A percentile compares a stretch with the other conserved stretches of the same genome.
Evolutionary conservation across 2,329 filamentous ascomycete species (phyloP).

Genomic region (Pseudopyrenochaeta lycopersici): DNA sequence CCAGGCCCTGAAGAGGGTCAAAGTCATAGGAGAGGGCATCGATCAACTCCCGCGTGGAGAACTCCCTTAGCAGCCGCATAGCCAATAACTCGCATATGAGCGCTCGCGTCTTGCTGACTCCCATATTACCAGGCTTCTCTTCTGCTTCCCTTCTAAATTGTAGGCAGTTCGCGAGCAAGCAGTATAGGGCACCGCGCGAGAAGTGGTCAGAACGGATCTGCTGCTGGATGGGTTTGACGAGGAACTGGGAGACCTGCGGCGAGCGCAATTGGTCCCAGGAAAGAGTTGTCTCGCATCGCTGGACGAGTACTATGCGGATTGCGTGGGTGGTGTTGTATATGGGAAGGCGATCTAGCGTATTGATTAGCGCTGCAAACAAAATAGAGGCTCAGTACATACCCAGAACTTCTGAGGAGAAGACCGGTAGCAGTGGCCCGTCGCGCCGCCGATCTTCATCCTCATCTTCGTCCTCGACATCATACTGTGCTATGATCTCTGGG

Average conservation of each 20-base stretch:
- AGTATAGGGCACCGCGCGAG: conserved; percentile 85
- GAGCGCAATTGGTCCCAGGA: conserved; percentile 95
- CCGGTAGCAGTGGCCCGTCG: conserved; percentile 49
- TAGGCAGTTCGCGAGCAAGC: conserved; percentile 90
- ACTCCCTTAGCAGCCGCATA: conserved; percentile 89
- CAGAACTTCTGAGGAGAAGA: conserved; percentile 51
- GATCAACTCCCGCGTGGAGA: conserved; percentile 86
- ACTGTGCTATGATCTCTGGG: conserved; percentile 27
- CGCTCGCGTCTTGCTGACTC: conserved; percentile 82
- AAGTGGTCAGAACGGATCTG: conserved; percentile 86
- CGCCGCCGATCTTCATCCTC: conserved; percentile 37
- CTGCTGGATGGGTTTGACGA: conserved; percentile 94
- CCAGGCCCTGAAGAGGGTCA: conserved; percentile 85
- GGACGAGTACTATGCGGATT: conserved; percentile 83
- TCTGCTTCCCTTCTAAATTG: conserved; percentile 92
- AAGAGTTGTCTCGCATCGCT: conserved; percentile 88
- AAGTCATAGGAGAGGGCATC: conserved; percentile 96
- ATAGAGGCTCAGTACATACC: conserved; percentile 31
- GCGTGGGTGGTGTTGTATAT: conserved; percentile 91
- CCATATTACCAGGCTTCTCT: conserved; percentile 81
- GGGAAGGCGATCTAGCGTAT: conserved; percentile 76
- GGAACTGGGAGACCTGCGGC: conserved; percentile 94
- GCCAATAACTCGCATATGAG: conserved; percentile 91
- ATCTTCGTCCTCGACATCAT: conserved; percentile 42
- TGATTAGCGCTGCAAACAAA: conserved; percentile 38